Percentiles rank a stretch among this genome's conserved stretches.
Evolutionary conservation across 1,139 yeast genomes (phyloP).

Genomic region (Nematodospora anomalae): DNA sequence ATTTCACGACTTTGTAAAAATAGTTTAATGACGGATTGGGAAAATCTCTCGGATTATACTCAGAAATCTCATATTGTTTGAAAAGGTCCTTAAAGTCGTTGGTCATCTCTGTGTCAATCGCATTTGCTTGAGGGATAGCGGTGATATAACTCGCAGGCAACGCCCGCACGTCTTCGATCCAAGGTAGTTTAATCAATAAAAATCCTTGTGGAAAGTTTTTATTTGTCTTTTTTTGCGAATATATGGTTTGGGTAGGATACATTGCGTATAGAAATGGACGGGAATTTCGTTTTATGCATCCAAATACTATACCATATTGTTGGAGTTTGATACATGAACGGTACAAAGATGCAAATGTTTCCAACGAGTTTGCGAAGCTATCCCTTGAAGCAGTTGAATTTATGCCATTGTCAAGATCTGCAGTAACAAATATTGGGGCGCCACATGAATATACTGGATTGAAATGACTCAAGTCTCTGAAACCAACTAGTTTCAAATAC

Average conservation of each 20-base stretch:
- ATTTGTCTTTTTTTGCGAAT: slow-evolving; percentile 17
- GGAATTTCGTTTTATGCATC: slow-evolving; percentile 55
- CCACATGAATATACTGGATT: slow-evolving; percentile 54
- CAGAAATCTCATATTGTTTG: slow-evolving; percentile 18
- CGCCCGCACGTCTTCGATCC: slow-evolving; percentile 60
- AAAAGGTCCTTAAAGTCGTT: slow-evolving; percentile 18
- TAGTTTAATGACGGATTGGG: slow-evolving; percentile 69
- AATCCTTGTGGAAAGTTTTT: slow-evolving; percentile 57
- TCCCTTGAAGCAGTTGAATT: slow-evolving; percentile 22
- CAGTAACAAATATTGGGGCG: slow-evolving; percentile 59
- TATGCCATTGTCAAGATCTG: slow-evolving; percentile 37
- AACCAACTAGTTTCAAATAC: slow-evolving; percentile 63
- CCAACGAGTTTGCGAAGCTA: slow-evolving; percentile 59
- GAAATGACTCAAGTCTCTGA: slow-evolving; percentile 44
- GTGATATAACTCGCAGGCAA: slow-evolving; percentile 35
- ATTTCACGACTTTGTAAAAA: slow-evolving; percentile 64
- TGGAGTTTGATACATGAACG: slow-evolving; percentile 53
- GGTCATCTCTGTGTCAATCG: slow-evolving; percentile 17
- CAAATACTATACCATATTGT: slow-evolving; percentile 72
- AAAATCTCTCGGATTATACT: slow-evolving; percentile 58
- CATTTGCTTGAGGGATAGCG: slow-evolving; percentile 13
- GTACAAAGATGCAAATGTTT: slow-evolving; percentile 68
- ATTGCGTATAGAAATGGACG: slow-evolving; percentile 62
- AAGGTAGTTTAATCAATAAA: slow-evolving; percentile 59
- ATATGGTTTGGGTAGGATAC: slow-evolving; percentile 48